Evolutionary conservation across 345 rosid genomes (phyloP).

Genomic region (Hypericum androsaemum): DNA sequence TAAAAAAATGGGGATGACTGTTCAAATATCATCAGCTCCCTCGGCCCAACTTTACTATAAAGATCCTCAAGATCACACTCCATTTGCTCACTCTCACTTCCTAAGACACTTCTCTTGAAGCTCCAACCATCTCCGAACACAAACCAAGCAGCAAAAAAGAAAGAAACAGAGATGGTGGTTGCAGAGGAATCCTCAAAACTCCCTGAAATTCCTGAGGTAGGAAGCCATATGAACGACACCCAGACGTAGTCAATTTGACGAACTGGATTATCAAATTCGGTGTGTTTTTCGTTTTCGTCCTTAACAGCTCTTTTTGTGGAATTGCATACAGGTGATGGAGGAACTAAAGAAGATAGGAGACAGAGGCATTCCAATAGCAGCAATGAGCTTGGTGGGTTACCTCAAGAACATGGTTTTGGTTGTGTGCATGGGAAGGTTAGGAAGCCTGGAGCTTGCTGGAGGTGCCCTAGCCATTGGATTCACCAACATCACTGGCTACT

Average conservation of each 20-base stretch:
- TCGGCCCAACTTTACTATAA: too few species aligned
- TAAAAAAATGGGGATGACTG: too few species aligned
- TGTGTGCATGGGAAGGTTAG: slow-evolving; percentile 76
- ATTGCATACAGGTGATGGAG: slow-evolving; percentile 40
- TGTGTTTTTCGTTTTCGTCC: background rate
- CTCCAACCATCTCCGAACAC: background rate
- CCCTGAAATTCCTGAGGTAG: slow-evolving; percentile 68
- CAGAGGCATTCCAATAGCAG: slow-evolving; percentile 66
- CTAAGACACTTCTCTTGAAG: background rate
- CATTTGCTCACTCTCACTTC: background rate
- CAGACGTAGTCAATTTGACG: background rate
- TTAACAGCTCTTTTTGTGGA: background rate
- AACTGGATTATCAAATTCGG: background rate
- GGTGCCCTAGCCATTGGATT: slow-evolving; percentile 88
- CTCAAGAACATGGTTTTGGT: slow-evolving; percentile 69
- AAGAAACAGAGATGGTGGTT: slow-evolving; percentile 20
- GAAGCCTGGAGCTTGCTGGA: slow-evolving; percentile 84
- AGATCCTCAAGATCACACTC: too few species aligned
- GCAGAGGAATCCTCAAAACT: slow-evolving; percentile 29
- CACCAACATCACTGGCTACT: slow-evolving; percentile 90
- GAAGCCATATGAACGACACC: background rate
- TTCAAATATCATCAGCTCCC: too few species aligned
- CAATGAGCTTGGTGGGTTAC: slow-evolving; percentile 62
- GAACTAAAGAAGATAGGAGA: slow-evolving; percentile 55
- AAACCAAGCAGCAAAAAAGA: background rate